Base-by-base conservation (phyloP, 768 basidiomycete genomes). In the Phlegmacium glaucopus region DNA sequence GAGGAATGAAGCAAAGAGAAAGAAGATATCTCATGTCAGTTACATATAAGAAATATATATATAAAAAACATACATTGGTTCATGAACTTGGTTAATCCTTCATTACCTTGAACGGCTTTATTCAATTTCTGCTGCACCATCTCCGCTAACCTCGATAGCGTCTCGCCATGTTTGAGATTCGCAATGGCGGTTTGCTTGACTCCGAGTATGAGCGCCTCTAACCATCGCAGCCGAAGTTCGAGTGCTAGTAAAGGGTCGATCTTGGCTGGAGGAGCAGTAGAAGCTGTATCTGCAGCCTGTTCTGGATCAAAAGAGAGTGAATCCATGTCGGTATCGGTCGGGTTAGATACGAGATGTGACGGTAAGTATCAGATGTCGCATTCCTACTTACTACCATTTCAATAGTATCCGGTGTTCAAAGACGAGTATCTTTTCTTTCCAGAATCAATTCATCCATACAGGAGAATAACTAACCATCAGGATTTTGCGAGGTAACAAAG, bases 191-290 rank as follows among this genome's bases (percentile, higher is more conserved):
- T 61, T 45, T 61, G 55, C 32, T 75, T 77, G 16, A 83, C 75
- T 34, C 90, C 90, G 34, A 82, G 63, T 3, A 91, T 67, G 42
- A 93, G 69, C 13, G 87, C 87, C 61, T 91, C 90, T 1, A 93
- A 70, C 87, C 87, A 90, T 47, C 86, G 73, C 29, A 92, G 61
- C 1, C 90, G 78, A 16, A 93, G 69, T 55, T 91, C 84, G 9
- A 93, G 68, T 3, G 90, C 85, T 11, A 88, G 69, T 0, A 65
- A 65, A 4, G 90, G 84, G 28, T 85, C 79, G 38, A 92, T 82
- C 17, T 70, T 59, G 15, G 49, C 56, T 13, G 60, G 55, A 4
- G 39, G 47, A 25, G 55, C 16, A 43, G 48, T 29, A 50, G 39
- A 48, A 25, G 55, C 16, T 45, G 48, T 29, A 50, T 25, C 13